These are phyloP conservation scores for Cystoderma amianthinum DNA, from an alignment of 768 basidiomycete species.

Conservation along the genomic window DNA sequence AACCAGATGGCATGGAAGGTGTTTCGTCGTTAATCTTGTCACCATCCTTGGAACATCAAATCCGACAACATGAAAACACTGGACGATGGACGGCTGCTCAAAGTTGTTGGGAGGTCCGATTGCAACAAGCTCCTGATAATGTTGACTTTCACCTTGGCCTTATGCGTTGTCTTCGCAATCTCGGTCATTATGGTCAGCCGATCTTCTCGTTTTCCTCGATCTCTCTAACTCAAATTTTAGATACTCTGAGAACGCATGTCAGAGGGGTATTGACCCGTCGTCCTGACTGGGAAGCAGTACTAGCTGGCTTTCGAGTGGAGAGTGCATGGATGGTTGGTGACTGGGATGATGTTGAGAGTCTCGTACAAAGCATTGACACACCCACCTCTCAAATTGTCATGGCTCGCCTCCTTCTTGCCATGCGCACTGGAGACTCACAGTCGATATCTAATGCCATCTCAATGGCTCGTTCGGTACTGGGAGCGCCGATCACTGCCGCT, in stretches of 20 bases:
- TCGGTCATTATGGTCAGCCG: slow-evolving; percentile 92
- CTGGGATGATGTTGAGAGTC: slow-evolving; percentile 73
- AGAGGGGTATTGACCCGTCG: slow-evolving; percentile 81
- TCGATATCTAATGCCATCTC: slow-evolving; percentile 45
- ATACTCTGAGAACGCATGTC: slow-evolving; percentile 92
- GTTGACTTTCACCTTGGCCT: slow-evolving; percentile 86
- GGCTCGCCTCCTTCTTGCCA: slow-evolving; percentile 73
- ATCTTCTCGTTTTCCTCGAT: slow-evolving; percentile 1
- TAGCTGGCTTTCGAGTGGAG: slow-evolving; percentile 85
- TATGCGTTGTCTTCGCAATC: slow-evolving; percentile 82
- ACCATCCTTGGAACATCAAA: slow-evolving; percentile 91
- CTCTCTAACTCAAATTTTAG: slow-evolving; percentile 32
- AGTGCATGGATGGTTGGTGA: slow-evolving; percentile 95
- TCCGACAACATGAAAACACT: slow-evolving; percentile 94
- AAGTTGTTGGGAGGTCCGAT: slow-evolving; percentile 96
- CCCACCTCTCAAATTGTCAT: slow-evolving; percentile 63
- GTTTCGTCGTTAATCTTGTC: slow-evolving; percentile 83
- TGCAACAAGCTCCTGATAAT: slow-evolving; percentile 88
- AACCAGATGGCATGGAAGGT: slow-evolving; percentile 99
- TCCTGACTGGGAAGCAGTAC: slow-evolving; percentile 71
- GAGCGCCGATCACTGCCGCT: slow-evolving; percentile 75
- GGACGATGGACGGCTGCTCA: slow-evolving; percentile 98
- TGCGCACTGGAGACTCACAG: slow-evolving; percentile 48
- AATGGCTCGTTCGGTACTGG: slow-evolving; percentile 66
- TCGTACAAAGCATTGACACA: slow-evolving; percentile 43